Conservation (phyloP, 164 flowering plant species). For the Malania oleifera region DNA sequence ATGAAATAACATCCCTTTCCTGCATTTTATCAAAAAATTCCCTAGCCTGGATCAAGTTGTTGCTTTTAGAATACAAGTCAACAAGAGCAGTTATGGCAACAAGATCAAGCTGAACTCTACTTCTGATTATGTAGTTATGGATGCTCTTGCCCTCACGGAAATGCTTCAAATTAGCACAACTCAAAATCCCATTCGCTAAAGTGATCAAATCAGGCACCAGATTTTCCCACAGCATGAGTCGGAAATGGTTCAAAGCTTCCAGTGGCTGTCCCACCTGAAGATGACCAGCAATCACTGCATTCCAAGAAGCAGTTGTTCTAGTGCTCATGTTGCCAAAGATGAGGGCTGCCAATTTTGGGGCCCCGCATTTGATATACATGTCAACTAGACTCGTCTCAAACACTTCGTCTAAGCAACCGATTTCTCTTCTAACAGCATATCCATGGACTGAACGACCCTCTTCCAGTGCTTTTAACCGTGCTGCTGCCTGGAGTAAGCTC, state of each 20-base stretch:
- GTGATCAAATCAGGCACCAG: slow-evolving; percentile 33
- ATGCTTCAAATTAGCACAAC: slow-evolving; percentile 38
- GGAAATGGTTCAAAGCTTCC: slow-evolving; percentile 31
- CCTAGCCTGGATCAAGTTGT: slow-evolving; percentile 26
- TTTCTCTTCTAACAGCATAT: slow-evolving; percentile 42
- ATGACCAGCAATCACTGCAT: slow-evolving; percentile 36
- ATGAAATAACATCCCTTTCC: slow-evolving; percentile 29
- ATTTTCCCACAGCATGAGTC: slow-evolving; percentile 21
- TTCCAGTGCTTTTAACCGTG: slow-evolving; percentile 22
- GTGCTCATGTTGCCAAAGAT: slow-evolving; percentile 18
- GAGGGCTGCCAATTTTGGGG: slow-evolving; percentile 13
- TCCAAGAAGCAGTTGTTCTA: slow-evolving; percentile 32
- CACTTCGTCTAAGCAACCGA: slow-evolving; percentile 38
- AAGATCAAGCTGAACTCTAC: slow-evolving; percentile 30
- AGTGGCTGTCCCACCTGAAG: slow-evolving; percentile 28
- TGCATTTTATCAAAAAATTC: slow-evolving; percentile 27
- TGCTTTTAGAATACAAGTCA: slow-evolving; percentile 51
- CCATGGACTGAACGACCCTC: slow-evolving; percentile 40
- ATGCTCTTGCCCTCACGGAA: slow-evolving; percentile 41
- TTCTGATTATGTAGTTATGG: slow-evolving; percentile 46
- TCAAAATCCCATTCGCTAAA: slow-evolving; percentile 39
- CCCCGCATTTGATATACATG: slow-evolving; percentile 50
- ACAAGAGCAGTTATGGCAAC: slow-evolving; percentile 42
- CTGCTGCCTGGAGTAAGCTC: slow-evolving; percentile 53
- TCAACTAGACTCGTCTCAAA: slow-evolving; percentile 45